Evolutionary conservation across 768 basidiomycete species (phyloP).

Genomic region (Xanthoconium stramineum): DNA sequence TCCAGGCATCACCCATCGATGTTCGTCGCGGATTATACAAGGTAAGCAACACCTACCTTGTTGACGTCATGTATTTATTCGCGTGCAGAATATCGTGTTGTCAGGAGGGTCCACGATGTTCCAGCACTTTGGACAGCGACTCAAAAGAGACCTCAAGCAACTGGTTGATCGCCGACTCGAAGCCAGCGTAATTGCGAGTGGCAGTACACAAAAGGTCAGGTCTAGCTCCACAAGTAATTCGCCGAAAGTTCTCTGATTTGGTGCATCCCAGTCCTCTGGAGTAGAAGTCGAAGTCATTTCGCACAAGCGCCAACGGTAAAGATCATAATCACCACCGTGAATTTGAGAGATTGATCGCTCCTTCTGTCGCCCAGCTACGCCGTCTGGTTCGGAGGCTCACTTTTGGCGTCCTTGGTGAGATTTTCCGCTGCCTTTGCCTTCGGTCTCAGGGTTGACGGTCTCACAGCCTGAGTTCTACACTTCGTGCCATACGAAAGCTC

Average conservation of each 20-base stretch:
- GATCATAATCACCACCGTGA: neutral
- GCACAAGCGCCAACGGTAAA: constrained; percentile 92
- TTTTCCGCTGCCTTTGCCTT: neutral
- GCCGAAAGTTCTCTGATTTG: neutral
- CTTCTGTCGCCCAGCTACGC: constrained; percentile 59
- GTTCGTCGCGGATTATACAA: constrained; percentile 82
- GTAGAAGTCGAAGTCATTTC: constrained; percentile 98
- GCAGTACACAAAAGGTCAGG: constrained; percentile 70
- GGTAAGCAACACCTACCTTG: constrained; percentile 37
- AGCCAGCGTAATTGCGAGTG: constrained; percentile 68
- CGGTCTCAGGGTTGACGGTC: neutral
- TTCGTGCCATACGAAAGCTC: constrained; percentile 90
- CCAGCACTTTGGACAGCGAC: constrained; percentile 94
- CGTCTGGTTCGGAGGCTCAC: constrained; percentile 96
- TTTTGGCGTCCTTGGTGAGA: constrained; percentile 87
- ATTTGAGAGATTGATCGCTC: constrained; percentile 5
- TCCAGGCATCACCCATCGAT: constrained; percentile 46
- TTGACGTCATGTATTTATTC: neutral
- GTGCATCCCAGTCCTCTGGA: constrained; percentile 73
- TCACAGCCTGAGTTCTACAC: constrained; percentile 90
- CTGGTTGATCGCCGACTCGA: constrained; percentile 90
- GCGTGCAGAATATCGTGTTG: constrained; percentile 86
- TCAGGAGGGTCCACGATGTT: constrained; percentile 99
- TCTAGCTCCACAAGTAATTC: neutral
- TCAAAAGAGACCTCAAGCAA: constrained; percentile 88